A percentile compares a stretch with the other conserved stretches of the same genome.
Evolutionary conservation across 148 eudicot species (phyloP).

Genomic region (Amaranthus hypochondriacus): DNA sequence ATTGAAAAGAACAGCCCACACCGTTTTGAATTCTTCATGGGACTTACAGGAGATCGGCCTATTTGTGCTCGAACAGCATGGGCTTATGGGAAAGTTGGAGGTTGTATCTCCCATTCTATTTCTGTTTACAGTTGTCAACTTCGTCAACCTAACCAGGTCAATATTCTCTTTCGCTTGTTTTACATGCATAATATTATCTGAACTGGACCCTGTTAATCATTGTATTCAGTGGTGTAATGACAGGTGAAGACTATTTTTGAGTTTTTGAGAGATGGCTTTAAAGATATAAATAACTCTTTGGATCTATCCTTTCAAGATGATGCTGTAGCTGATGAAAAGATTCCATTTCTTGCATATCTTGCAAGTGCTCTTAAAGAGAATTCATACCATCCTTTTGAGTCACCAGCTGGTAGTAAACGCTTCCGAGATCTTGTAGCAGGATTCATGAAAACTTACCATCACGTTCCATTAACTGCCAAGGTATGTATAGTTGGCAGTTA

Average conservation of each 20-base stretch:
- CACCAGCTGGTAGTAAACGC: constrained; percentile 80
- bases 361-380: constrained; percentile 59
- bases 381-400: constrained; percentile 71
- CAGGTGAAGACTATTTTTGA: constrained; percentile 93
- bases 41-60: constrained; percentile 88
- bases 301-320: constrained; percentile 90
- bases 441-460: constrained; percentile 87
- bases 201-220: not conserved
- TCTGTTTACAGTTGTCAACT: constrained; percentile 94
- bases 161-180: not conserved
- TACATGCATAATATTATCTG: constrained; percentile 6
- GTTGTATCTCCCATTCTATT: constrained; percentile 92
- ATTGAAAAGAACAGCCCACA: constrained; percentile 96
- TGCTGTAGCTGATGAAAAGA: constrained; percentile 95
- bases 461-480: constrained; percentile 69
- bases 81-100: constrained; percentile 97
- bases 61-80: constrained; percentile 99
- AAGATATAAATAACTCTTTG: constrained; percentile 81
- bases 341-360: constrained; percentile 92
- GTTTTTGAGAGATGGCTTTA: constrained; percentile 78
- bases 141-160: constrained; percentile 87
- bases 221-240: constrained; percentile 6
- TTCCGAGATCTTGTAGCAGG: constrained; percentile 83
- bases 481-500: constrained; percentile 29
- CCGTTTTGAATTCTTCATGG: constrained; percentile 99